Evolutionary conservation across 2,329 filamentous ascomycete species (phyloP).

Genomic region (Aspergillus calidoustus): DNA sequence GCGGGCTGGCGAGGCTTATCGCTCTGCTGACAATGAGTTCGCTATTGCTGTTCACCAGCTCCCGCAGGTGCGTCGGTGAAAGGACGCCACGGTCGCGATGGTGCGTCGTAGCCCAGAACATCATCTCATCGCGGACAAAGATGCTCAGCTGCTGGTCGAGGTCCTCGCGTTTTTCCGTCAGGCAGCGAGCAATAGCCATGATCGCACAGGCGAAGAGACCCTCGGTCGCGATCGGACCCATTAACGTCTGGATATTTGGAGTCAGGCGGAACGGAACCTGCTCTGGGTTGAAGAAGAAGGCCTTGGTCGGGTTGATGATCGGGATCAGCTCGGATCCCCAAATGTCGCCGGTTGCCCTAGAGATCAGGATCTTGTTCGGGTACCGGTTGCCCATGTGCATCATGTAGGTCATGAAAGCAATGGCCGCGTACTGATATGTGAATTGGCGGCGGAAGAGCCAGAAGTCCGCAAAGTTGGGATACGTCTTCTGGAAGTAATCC

Average conservation of each 20-base stretch:
- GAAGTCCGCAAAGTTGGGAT: constrained; percentile 89
- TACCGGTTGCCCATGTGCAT: constrained; percentile 97
- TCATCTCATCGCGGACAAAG: constrained; percentile 97
- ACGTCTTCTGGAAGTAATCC: constrained; percentile 86
- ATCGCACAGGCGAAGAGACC: constrained; percentile 94
- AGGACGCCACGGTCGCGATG: constrained; percentile 71
- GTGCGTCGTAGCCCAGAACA: constrained; percentile 88
- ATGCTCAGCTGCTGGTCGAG: constrained; percentile 93
- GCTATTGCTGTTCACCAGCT: constrained; percentile 82
- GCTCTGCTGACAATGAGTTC: constrained; percentile 92
- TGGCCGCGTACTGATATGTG: constrained; percentile 89
- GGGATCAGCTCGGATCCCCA: constrained; percentile 97
- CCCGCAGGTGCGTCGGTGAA: constrained; percentile 71
- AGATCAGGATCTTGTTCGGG: constrained; percentile 93
- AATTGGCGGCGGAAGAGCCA: constrained; percentile 99
- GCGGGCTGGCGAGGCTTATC: constrained; percentile 77
- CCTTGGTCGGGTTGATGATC: constrained; percentile 80
- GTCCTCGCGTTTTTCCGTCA: constrained; percentile 80
- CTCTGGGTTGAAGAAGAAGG: constrained; percentile 93
- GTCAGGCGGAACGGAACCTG: constrained; percentile 96
- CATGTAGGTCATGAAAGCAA: constrained; percentile 98
- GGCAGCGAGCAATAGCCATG: constrained; percentile 93
- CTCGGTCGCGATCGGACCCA: constrained; percentile 94
- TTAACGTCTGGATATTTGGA: constrained; percentile 91
- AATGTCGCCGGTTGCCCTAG: constrained; percentile 83